Evolutionary conservation across 2,329 filamentous ascomycete species (phyloP), one percentile per base, ranked within the genome.

Genomic region (Aspergillus ruber): DNA sequence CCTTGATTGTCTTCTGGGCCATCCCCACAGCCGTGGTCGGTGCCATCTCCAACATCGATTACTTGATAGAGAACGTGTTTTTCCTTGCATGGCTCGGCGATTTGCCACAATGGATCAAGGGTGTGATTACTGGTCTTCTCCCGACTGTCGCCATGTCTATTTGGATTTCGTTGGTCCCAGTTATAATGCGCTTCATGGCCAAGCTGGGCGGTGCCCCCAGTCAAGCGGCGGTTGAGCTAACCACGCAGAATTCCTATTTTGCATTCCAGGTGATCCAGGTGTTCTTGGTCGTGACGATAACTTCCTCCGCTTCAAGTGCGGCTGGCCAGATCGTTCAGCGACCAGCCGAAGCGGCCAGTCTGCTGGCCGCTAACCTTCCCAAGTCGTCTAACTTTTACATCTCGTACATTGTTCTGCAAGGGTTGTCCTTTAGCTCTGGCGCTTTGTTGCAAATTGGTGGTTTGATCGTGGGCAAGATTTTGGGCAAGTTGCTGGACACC

Each of bases 321-420:
- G 76, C 83, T 1, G 71, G 78, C 20, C 58, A 81, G 17, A 83
- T 94, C 42, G 73, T 83, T 12, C 35, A 82, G 0, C 58, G 88
- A 3, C 89, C 90, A 0, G 65, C 72, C 2, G 70, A 70, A 0
- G 79, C 82, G 6, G 81, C 88, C 0, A 70, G 65, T 0, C 69
- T 94, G 35, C 76, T 95, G 3, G 85, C 90, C 0, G 61, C 75
- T 13, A 85, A 87, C 49, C 75, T 98, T 5, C 93, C 93, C 15
- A 84, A 81, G 47, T 84, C 89, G 0, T 90, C 90, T 51, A 97
- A 95, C 70, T 94, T 97, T 64, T 98, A 96, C 68, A 84, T 97
- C 17, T 88, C 86, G 0, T 98, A 97, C 71, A 94, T 98, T 56
- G 82, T 97, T 27, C 81, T 98, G 2, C 93, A 97, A 68, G 94